Base-by-base conservation (phyloP, 2,329 filamentous ascomycete species). In the Aphanoascus verrucosus region DNA sequence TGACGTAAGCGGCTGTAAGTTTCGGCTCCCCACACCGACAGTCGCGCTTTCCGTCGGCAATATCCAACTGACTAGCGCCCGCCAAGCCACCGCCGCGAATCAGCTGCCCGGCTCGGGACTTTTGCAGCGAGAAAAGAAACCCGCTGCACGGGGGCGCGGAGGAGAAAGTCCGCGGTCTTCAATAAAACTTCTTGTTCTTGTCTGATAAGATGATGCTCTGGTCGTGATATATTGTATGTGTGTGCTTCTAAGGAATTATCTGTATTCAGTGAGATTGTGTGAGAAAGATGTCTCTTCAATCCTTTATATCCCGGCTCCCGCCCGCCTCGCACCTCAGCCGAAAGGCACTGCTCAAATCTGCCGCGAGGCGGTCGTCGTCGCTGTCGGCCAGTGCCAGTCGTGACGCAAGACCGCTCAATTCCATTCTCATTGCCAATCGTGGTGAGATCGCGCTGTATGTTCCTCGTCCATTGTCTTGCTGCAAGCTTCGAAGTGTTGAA, bases 341-440 rank as follows among this genome's bases (percentile, higher is more conserved):
- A 45, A 55, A 47, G 38, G 56, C 50, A 40, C 49, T 58, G 23
- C 55, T 59, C 45, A 56, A 49, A 38, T 52, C 56, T 19, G 45
- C 56, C 28, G 35, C 50, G 15, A 53, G 56, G 15, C 40, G 42
- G 11, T 56, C 55, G 14, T 57, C 57, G 20, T 50, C 54, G 14
- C 43, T 55, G 2, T 49, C 55, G n/a, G 48, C 34, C 32, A 46
- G 32, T 31, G 49, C 44, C 31, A 42, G 48, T 12, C 61, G 58
- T 43, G 57, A 60, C 43, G 57, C 52, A 9, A 74, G 68, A 51
- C 62, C 74, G n/a, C 63, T 80, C 49, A 83, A 82, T 53, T 94
- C 89, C 7, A 86, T 97, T 41, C 78, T 98, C 20, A 97, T 98
- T 66, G 93, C 93, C 52, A 98, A 98, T 68, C 84, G 93, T 62